Evolutionary conservation across 768 basidiomycete genomes (phyloP), one percentile per base, ranked within the genome.

Genomic region (Hericium alpestre): DNA sequence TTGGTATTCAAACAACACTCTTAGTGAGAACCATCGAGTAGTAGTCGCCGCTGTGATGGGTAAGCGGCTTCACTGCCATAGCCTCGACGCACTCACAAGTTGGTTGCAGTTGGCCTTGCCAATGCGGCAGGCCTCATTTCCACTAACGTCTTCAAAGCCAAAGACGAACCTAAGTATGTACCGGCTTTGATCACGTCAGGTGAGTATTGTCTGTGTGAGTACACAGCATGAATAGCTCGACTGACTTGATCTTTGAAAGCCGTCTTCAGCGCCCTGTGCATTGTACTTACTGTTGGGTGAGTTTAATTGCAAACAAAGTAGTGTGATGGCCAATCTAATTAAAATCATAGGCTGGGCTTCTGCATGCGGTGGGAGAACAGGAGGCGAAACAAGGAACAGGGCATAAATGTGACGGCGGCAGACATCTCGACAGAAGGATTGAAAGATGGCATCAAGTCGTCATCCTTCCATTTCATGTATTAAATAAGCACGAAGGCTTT

Each of bases 321-420:
- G 0, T 15, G 8, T 22, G 22, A 15, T 8, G 49, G 47, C 56
- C 57, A 58, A 51, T 51, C 49, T n/a, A 5, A 32, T 46, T 23
- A 11, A 3, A 18, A 9, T 59, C 50, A 38, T 54, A 73, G 74
- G 32, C 69, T 71, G 51, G 77, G 79, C 8, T 64, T 71, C 23
- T 81, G 74, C 65, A 81, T 81, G 78, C 70, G 76, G 48, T 59
- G 66, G 22, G 78, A 80, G 51, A 81, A 79, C 59, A 67, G 67
- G 40, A 70, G 68, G 56, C 69, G 78, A 48, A 76, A 23, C 22
- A 51, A 51, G 27, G 49, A 51, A 25, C 49, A 51, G 27, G 49
- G 49, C 22, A 80, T 51, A 59, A 69, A 65, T 52, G 8, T 49
- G 13, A 73, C 71, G 38, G 72, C 76, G 40, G 67, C 66, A n/a